Evolutionary conservation across 2,329 filamentous ascomycete genomes (phyloP).

Genomic region (Tricladium varicosporioides): DNA sequence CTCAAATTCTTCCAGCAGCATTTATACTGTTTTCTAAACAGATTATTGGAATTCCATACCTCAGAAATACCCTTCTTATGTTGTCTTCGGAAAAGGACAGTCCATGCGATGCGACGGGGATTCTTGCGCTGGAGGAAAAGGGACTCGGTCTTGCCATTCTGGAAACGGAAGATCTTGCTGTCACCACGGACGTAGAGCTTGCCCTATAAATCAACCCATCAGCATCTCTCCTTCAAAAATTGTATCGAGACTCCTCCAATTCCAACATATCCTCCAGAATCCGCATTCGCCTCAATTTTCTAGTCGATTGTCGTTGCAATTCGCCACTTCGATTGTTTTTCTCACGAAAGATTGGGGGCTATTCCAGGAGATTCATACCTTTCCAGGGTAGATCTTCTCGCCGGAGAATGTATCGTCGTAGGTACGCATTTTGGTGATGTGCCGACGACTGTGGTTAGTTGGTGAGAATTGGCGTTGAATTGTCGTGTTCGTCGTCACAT

Average conservation of each 20-base stretch:
- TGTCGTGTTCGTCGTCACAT: conserved; percentile 17
- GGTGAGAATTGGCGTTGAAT: conserved; percentile 21
- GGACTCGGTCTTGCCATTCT: conserved; percentile 99
- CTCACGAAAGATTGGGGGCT: background rate
- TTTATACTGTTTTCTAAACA: background rate
- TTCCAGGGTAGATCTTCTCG: conserved; percentile 77
- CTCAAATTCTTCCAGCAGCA: background rate
- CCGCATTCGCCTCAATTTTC: conserved; percentile 6
- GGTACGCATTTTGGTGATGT: conserved; percentile 34
- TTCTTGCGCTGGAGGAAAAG: conserved; percentile 99
- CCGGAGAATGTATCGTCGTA: conserved; percentile 79
- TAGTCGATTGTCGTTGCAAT: conserved; percentile 1
- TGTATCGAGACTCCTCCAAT: background rate
- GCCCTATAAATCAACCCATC: conserved; percentile 59
- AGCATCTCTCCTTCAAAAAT: conserved; percentile 22
- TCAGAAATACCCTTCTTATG: conserved; percentile 99
- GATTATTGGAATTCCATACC: conserved; percentile 59
- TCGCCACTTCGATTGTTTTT: background rate
- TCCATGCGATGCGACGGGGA: conserved; percentile 99
- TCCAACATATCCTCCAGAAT: conserved; percentile 7
- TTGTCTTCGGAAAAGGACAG: conserved; percentile 94
- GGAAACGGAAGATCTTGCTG: conserved; percentile 99
- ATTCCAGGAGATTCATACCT: conserved; percentile 53
- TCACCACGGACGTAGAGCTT: conserved; percentile 99
- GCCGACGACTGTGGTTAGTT: conserved; percentile 29